Evolutionary conservation across 2,329 filamentous ascomycete species (phyloP), one percentile per base, ranked within the genome.

Genomic region (Trichoderma arundinaceum): DNA sequence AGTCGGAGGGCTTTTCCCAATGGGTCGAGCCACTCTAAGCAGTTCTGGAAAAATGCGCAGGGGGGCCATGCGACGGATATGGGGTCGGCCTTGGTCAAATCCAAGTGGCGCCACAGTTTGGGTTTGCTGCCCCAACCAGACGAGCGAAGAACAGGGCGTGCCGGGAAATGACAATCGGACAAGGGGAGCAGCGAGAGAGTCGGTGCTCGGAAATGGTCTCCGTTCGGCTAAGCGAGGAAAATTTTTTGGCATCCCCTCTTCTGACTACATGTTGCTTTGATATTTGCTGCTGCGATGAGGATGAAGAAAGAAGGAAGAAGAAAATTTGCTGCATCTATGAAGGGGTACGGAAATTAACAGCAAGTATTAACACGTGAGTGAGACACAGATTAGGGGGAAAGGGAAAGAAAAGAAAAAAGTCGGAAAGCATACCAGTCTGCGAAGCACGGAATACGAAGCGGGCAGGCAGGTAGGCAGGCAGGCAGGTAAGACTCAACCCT

Each of bases 91-190:
- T 51, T 61, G 35, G 35, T 32, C 28, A 32, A 28, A 35, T 58
- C 54, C 44, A 44, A 46, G 64, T 66, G 64, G 62, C 62, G 62
- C 62, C 62, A 65, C 62, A 41, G 62, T 65, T 66, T 66, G 56
- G 44, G 46, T 44, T 57, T 39, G 61, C 51, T 51, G 61, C 61
- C 61, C 61, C 61, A 64, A 49, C 61, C 41, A 57, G 49, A 51
- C 39, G 35, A 46, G 32, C 28, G 49, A 62, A 63, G 49, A 63
- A 54, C 48, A 54, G 60, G 60, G 60, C 60, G 49, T 63, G 60
- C 48, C 39, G 49, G 39, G 48, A 63, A 63, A 51, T 64, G 61
- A 56, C 52, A 57, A 51, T 46, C 52, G 52, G 61, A 52, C 44
- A 51, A 65, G 38, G 62, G 62, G 46, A 52, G 43, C 13, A 63